Conservation (phyloP, 129 eudicot genomes). For the Chrysanthemum makinoi region DNA sequence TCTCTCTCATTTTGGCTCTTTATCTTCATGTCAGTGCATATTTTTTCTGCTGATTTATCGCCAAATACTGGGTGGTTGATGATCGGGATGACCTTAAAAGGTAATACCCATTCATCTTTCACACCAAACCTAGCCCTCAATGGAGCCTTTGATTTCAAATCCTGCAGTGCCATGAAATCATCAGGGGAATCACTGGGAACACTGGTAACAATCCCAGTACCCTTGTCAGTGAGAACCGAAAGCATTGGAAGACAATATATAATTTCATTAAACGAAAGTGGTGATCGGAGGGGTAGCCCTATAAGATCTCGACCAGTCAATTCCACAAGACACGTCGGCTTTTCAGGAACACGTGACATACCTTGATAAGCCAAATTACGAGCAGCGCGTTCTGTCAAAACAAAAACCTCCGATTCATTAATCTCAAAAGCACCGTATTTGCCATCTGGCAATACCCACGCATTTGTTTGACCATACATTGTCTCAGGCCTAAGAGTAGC, state of each 20-base stretch:
- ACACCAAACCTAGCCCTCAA: slow-evolving; percentile 61
- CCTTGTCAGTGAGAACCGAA: slow-evolving; percentile 83
- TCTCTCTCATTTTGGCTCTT: slow-evolving; percentile 77
- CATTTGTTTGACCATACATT: slow-evolving; percentile 85
- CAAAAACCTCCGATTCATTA: slow-evolving; percentile 63
- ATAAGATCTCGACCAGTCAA: slow-evolving; percentile 82
- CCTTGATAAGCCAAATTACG: slow-evolving; percentile 71
- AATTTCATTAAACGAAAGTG: slow-evolving; percentile 56
- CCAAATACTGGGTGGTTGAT: slow-evolving; percentile 62
- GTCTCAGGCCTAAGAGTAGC: slow-evolving; percentile 90
- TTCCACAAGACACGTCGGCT: slow-evolving; percentile 69
- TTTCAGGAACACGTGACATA: slow-evolving; percentile 62
- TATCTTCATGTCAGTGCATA: slow-evolving; percentile 65
- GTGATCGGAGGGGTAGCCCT: slow-evolving; percentile 73
- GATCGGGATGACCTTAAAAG: slow-evolving; percentile 65
- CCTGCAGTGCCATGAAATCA: slow-evolving; percentile 74
- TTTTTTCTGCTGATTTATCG: slow-evolving; percentile 44
- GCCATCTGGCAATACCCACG: slow-evolving; percentile 85
- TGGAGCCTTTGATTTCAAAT: slow-evolving; percentile 62
- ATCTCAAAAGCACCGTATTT: slow-evolving; percentile 84
- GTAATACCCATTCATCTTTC: slow-evolving; percentile 68
- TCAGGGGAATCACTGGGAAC: slow-evolving; percentile 95
- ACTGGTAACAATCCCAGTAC: slow-evolving; percentile 88
- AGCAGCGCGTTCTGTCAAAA: slow-evolving; percentile 63
- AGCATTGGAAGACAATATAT: slow-evolving; percentile 81